Percentiles rank a stretch among this genome's conserved stretches.
Conservation (phyloP, 2,329 filamentous ascomycete species). For the Scedosporium apiospermum region DNA sequence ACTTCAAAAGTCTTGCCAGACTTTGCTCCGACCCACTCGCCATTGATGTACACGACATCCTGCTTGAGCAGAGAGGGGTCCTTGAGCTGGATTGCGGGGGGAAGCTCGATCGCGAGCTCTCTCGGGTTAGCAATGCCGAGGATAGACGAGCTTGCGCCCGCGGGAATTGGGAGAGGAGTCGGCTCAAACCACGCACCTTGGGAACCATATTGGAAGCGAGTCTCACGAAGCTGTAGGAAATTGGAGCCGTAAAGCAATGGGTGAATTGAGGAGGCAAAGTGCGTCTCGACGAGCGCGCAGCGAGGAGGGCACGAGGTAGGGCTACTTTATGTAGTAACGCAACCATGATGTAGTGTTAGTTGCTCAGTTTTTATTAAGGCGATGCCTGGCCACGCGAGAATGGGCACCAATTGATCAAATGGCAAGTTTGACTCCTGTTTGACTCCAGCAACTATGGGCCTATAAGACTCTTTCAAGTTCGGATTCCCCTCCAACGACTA, state of each 20-base stretch:
- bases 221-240: constrained; percentile 20
- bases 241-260: constrained; percentile 19
- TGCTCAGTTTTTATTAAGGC: constrained; percentile 6
- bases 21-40: constrained; percentile 77
- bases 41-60: constrained; percentile 77
- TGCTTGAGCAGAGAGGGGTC: constrained; percentile 78
- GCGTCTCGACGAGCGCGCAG: constrained; percentile 21
- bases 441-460: too few species aligned
- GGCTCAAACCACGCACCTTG: constrained; percentile 21
- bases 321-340: background rate
- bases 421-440: too few species aligned
- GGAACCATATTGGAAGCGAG: constrained; percentile 38
- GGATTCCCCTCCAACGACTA: too few species aligned
- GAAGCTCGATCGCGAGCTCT: background rate
- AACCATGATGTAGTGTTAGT: constrained; percentile 3
- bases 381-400: background rate
- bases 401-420: background rate
- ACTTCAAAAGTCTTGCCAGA: constrained; percentile 92
- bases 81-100: constrained; percentile 46
- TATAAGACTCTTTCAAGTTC: too few species aligned
- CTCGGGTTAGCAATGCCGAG: background rate
- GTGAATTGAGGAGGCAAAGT: constrained; percentile 19
- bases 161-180: too few species aligned
- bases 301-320: background rate
- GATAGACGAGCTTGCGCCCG: background rate